Evolutionary conservation across 768 basidiomycete genomes (phyloP).

Genomic region (Podaxis rugospora): DNA sequence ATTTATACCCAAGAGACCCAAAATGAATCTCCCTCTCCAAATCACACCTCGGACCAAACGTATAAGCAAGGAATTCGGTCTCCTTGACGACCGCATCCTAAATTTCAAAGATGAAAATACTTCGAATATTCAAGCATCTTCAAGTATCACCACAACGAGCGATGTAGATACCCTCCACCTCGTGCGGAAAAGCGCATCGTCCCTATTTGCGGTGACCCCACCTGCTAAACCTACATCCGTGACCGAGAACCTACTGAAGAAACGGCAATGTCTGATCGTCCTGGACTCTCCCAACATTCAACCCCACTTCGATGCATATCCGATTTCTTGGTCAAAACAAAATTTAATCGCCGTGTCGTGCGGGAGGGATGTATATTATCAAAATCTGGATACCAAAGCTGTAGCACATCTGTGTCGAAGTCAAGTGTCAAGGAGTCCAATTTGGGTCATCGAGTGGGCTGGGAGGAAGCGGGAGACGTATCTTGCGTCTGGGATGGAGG

Average conservation of each 20-base stretch:
- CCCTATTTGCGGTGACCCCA: conserved; percentile 37
- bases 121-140: neutral
- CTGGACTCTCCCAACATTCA: conserved; percentile 65
- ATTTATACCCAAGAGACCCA: conserved; percentile 53
- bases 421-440: conserved; percentile 23
- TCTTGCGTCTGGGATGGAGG: conserved; percentile 49
- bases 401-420: conserved; percentile 49
- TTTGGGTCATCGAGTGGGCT: conserved; percentile 52
- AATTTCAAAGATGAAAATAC: conserved; percentile 40
- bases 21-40: conserved; percentile 48
- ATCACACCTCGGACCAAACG: conserved; percentile 65
- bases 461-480: conserved; percentile 32
- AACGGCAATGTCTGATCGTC: conserved; percentile 50
- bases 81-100: conserved; percentile 51
- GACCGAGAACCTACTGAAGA: conserved; percentile 49
- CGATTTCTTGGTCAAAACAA: conserved; percentile 56
- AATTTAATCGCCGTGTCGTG: conserved; percentile 65
- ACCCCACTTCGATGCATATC: conserved; percentile 47
- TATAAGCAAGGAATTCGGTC: conserved; percentile 58
- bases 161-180: conserved; percentile 40
- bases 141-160: conserved; percentile 15
- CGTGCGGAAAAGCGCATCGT: conserved; percentile 48
- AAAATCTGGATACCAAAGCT: conserved; percentile 50
- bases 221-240: conserved; percentile 40
- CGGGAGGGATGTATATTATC: conserved; percentile 54